Conservation (phyloP, 257 asterid genomes). For the Lycium barbarum region DNA sequence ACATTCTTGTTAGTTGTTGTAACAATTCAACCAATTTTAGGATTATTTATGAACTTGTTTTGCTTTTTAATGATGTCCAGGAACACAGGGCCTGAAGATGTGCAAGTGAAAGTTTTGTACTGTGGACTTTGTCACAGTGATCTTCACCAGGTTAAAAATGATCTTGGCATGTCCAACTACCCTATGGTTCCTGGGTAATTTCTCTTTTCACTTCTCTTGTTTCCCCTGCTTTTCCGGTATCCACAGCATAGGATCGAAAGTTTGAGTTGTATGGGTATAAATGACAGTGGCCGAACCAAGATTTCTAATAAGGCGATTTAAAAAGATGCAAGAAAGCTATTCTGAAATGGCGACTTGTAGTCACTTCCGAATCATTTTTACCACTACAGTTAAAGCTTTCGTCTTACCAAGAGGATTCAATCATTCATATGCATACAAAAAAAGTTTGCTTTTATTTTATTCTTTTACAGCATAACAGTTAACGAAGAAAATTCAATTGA, state of each 20-base stretch:
- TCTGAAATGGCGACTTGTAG: background rate
- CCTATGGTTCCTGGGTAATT: slow-evolving; percentile 98
- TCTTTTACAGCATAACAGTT: background rate
- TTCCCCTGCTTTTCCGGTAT: background rate
- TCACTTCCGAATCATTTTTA: background rate
- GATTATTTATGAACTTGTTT: background rate
- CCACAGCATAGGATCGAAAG: too few relatives aligned
- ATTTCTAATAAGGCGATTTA: background rate
- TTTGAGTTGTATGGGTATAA: background rate
- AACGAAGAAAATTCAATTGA: too few relatives aligned
- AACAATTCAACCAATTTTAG: background rate
- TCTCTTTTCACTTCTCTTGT: background rate
- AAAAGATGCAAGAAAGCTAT: background rate
- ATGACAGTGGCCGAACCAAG: background rate
- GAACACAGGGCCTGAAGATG: slow-evolving; percentile 81
- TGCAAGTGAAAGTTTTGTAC: slow-evolving; percentile 71
- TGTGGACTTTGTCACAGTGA: slow-evolving; percentile 95
- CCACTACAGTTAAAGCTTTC: background rate
- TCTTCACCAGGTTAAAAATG: slow-evolving; percentile 84
- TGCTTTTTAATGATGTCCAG: slow-evolving; percentile 49
- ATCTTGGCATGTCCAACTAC: slow-evolving; percentile 93
- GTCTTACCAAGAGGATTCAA: background rate
- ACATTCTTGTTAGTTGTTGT: background rate
- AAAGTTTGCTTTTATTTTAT: background rate
- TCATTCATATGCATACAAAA: background rate